phyloP scores from a whole-genome alignment of 148 eudicot genomes.

The Talinum fruticosum region DNA sequence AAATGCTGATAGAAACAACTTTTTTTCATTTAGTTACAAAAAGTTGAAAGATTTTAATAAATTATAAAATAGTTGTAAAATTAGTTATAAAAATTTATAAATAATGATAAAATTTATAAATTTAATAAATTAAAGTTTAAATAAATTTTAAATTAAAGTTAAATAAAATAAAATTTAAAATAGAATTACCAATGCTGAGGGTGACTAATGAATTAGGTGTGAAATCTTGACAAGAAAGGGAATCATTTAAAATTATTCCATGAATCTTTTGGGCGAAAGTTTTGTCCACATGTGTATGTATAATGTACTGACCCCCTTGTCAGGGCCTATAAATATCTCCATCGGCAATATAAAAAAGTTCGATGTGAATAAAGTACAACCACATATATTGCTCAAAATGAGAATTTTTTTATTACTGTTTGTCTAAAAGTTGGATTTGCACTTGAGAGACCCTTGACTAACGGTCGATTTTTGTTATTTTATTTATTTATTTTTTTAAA shows the following conservation, averaged over 20 bases:
- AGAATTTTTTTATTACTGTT: neutral
- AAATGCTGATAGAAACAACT: too few species aligned
- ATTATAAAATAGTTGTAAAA: too few species aligned
- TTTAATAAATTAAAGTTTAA: too few species aligned
- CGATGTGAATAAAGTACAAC: constrained; percentile 4
- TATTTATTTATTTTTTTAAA: neutral
- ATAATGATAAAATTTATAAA: too few species aligned
- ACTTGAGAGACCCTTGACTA: neutral
- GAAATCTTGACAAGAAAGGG: neutral
- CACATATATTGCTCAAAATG: neutral
- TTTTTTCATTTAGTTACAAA: too few species aligned
- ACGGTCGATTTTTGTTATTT: too few species aligned
- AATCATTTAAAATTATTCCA: neutral
- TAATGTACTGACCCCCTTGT: too few species aligned
- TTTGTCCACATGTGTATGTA: too few species aligned
- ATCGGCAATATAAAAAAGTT: neutral
- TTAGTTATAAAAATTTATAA: too few species aligned
- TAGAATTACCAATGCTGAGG: neutral
- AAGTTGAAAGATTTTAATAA: too few species aligned
- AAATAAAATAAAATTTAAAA: too few species aligned
- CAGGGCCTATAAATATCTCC: neutral
- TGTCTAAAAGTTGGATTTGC: neutral
- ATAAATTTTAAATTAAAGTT: too few species aligned
- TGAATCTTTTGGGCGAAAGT: neutral
- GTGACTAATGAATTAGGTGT: neutral